phyloP scores from a whole-genome alignment of 495 filamentous ascomycete species.

The Daldinia vernicosa region DNA sequence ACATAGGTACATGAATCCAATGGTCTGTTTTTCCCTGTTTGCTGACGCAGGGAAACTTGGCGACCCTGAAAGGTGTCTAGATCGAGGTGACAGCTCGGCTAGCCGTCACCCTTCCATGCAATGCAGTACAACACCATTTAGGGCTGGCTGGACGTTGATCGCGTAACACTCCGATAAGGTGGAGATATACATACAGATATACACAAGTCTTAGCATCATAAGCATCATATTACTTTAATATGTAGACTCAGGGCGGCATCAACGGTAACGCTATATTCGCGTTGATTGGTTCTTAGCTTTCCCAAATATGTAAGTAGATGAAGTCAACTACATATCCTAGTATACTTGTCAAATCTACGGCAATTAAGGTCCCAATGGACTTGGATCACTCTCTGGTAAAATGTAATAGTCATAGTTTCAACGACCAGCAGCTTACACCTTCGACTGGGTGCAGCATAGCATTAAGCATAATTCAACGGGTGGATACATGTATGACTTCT shows the following conservation, averaged over 20 bases:
- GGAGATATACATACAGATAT: not conserved
- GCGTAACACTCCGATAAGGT: conserved; percentile 2
- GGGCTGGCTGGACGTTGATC: conserved; percentile 21
- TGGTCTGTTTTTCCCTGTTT: conserved; percentile 19
- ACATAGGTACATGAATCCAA: not conserved
- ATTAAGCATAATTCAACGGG: too few relatives aligned
- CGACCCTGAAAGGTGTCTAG: conserved; percentile 14
- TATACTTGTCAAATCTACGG: too few relatives aligned
- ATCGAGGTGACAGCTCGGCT: conserved; percentile 23
- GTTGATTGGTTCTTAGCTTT: too few relatives aligned
- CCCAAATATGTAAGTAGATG: too few relatives aligned
- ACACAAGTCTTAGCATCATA: not conserved
- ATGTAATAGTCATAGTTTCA: too few relatives aligned
- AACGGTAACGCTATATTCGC: not conserved
- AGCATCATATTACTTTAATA: not conserved
- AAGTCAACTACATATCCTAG: too few relatives aligned
- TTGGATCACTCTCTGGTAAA: too few relatives aligned
- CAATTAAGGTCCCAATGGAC: too few relatives aligned
- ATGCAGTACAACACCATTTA: conserved; percentile 40
- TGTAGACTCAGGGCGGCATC: not conserved
- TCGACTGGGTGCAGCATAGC: too few relatives aligned
- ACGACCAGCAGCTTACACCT: too few relatives aligned
- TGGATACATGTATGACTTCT: too few relatives aligned
- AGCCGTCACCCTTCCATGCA: conserved; percentile 22
- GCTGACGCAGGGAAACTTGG: conserved; percentile 33